Evolutionary conservation across 2,329 filamentous ascomycete genomes (phyloP).

Genomic region (Aspergillus costaricaensis): DNA sequence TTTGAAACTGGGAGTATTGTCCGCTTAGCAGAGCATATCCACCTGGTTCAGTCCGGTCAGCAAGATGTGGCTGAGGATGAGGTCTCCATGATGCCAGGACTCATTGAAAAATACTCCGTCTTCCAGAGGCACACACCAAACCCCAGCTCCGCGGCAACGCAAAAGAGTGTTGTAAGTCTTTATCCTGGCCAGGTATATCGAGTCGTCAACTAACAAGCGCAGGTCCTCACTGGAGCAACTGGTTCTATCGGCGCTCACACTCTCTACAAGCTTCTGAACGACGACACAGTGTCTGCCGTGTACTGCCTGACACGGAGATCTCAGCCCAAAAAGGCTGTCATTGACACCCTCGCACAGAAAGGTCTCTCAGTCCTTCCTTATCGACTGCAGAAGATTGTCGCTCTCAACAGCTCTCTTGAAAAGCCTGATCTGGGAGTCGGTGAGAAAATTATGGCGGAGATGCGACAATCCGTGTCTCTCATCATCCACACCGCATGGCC

Average conservation of each 20-base stretch:
- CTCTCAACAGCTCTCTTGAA: slow-evolving; percentile 44
- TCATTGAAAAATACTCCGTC: slow-evolving; percentile 51
- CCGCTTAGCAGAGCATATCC: slow-evolving; percentile 39
- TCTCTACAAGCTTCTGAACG: slow-evolving; percentile 40
- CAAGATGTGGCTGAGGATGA: slow-evolving; percentile 18
- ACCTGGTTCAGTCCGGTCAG: slow-evolving; percentile 30
- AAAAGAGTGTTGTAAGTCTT: slow-evolving; percentile 26
- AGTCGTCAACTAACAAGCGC: neutral
- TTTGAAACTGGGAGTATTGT: slow-evolving; percentile 46
- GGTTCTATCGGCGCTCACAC: slow-evolving; percentile 48
- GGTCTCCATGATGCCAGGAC: slow-evolving; percentile 41
- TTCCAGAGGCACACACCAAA: slow-evolving; percentile 38
- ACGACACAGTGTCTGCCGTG: slow-evolving; percentile 37
- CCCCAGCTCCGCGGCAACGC: slow-evolving; percentile 22
- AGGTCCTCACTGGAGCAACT: slow-evolving; percentile 48
- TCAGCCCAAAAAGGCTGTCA: slow-evolving; percentile 25
- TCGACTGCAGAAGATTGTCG: slow-evolving; percentile 39
- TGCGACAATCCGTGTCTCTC: slow-evolving; percentile 45
- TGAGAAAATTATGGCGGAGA: slow-evolving; percentile 35
- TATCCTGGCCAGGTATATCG: neutral
- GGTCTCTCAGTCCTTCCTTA: slow-evolving; percentile 24
- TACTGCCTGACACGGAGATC: slow-evolving; percentile 41
- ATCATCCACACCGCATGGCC: slow-evolving; percentile 59
- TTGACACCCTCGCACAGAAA: slow-evolving; percentile 24
- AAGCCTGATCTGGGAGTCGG: slow-evolving; percentile 46